Conservation (phyloP, 805 yeast genomes). For the Nakazawaea laoshanensis region DNA sequence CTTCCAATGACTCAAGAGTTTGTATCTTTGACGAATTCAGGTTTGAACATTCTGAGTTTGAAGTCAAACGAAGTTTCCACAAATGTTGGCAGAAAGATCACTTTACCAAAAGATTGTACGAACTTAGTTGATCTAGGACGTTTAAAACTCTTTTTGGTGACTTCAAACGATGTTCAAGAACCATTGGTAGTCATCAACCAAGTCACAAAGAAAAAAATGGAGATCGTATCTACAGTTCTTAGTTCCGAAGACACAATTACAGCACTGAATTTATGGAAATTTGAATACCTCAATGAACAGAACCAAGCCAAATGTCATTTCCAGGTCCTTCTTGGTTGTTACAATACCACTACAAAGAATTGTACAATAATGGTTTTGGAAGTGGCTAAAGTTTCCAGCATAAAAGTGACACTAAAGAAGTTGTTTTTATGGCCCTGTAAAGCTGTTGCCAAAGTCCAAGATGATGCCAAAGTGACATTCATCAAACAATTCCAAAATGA, state of each 20-base stretch:
- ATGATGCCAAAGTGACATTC: slow-evolving; percentile 15
- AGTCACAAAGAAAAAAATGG: slow-evolving; percentile 9
- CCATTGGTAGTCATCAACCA: slow-evolving; percentile 14
- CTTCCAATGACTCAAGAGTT: slow-evolving; percentile 1
- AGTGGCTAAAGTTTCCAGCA: slow-evolving; percentile 10
- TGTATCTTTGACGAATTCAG: neutral
- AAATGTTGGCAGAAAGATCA: slow-evolving; percentile 1
- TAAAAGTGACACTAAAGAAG: slow-evolving; percentile 3
- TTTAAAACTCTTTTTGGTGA: slow-evolving; percentile 2
- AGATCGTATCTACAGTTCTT: slow-evolving; percentile 7
- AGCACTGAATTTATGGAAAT: slow-evolving; percentile 25
- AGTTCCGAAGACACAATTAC: slow-evolving; percentile 19
- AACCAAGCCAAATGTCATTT: slow-evolving; percentile 15
- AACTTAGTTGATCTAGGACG: neutral
- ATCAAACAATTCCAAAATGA: slow-evolving; percentile 17
- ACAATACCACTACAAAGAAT: slow-evolving; percentile 12
- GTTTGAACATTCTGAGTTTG: slow-evolving; percentile 3
- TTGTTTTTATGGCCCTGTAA: slow-evolving; percentile 11
- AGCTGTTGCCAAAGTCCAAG: slow-evolving; percentile 10
- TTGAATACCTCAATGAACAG: slow-evolving; percentile 11
- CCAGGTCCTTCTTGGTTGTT: slow-evolving; percentile 26
- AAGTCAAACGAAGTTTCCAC: neutral
- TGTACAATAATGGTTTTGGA: slow-evolving; percentile 19
- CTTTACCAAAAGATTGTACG: neutral
- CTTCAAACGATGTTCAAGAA: slow-evolving; percentile 8